Evolutionary conservation across 1,284 basidiomycete genomes (phyloP), one percentile per base, ranked within the genome.

Genomic region (Austroboletus rostrupii): DNA sequence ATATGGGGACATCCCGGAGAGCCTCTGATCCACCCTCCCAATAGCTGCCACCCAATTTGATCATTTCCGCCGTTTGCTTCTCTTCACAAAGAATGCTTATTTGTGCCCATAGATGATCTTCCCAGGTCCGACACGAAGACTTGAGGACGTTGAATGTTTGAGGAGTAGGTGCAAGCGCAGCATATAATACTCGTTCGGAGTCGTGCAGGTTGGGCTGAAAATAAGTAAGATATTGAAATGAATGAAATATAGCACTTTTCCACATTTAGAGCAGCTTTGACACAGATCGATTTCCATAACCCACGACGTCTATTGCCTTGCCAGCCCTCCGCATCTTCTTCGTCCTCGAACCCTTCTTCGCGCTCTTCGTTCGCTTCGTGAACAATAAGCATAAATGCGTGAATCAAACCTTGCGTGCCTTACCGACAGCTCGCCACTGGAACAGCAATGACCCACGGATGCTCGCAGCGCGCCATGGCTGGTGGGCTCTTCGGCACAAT

Each of bases 71-170:
- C 36, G 79, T 83, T 58, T 89, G 77, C 51, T 85, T 83, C 54
- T 90, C 84, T 67, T 98, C 94, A 57, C 92, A 88, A 29, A 92
- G 75, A 41, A 93, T 77, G 60, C 87, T 87, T 50, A 96, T 76
- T 57, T 92, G 86, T 1, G 91, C 92, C 97, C 96, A 99, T 0
- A 98, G 76, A 57, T 93, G 84, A 63, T 99, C 96, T 65, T 95
- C 89, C 94, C 95, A 99, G 23, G 86, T 88, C 32, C 85, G 73
- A 62, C 92, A 95, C 5, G 90, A 86, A 0, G 85, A 78, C 60
- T 80, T 81, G 11, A 98, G 83, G 8, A 92, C 77, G 7, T 74
- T 75, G 1, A 90, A 80, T 5, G 96, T 93, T 56, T 83, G 77
- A 4, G 80, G 75, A 0, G 83, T 81, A 4, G 94, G 94, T 0